Evolutionary conservation across 257 asterid genomes (phyloP), one percentile per base, ranked within the genome.

Genomic region (Petunia secreta): DNA sequence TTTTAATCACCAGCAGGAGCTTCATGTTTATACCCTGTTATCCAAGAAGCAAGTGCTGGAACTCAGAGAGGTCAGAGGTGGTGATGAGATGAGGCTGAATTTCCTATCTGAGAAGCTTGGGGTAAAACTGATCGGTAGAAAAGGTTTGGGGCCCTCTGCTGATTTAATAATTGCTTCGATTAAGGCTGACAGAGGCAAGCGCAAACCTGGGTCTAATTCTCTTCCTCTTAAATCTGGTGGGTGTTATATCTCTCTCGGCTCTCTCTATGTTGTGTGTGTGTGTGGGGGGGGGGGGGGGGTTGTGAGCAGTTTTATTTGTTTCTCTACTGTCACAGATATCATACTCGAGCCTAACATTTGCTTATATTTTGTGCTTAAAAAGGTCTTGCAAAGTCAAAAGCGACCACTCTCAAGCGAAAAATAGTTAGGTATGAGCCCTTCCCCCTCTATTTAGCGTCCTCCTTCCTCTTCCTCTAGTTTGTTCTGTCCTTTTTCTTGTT

Each of bases 41-140:
- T 82, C 93, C 54, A 92, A 84, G 88, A 89, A 90, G 81, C 97
- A 93, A 83, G 97, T 93, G 54, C 90, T 89, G 75, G 97, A 95
- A 82, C 89, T 95, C 75, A 93, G 99, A 89, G 99, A 95, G 85
- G 93, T 93, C 77, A 92, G 97, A 86, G 99, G 98, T 46, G 98
- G 97, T 81, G 97, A 95, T 83, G 97, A 90, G 41, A 82, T 81
- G 82, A 87, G 97, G 90, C 58, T 93, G 81, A 85, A 90, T 86
- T 85, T 87, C 82, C 94, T 95, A 41, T 80, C 85, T 16, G 97
- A 92, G 81, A 93, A 86, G 85, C 80, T 93, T 83, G 97, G 97
- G 25, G 92, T 90, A 85, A 95, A 91, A 88, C 89, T 93, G 82
- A 69, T 93, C 38, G 98, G 98, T 75, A 89, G 99, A 84, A 95